A percentile compares a stretch with the other conserved stretches of the same genome.
Conservation (phyloP, 208 protist genomes). For the Trypanosoma avium region DNA sequence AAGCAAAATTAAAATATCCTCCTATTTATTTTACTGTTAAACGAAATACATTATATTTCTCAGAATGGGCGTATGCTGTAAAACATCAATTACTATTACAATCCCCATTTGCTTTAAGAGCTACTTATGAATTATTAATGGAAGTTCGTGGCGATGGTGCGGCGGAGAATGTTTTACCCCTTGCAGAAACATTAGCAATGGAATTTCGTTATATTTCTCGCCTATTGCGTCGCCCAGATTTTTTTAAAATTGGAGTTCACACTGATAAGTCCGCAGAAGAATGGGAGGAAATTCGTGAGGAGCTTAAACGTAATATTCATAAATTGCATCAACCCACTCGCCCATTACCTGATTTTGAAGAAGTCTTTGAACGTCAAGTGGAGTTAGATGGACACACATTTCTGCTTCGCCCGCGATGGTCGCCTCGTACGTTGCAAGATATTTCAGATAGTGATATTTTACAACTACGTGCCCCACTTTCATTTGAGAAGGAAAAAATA, state of each 20-base stretch:
- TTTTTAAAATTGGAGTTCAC: slow-evolving; percentile 79
- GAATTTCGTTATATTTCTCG: slow-evolving; percentile 79
- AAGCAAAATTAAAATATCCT: slow-evolving; percentile 59
- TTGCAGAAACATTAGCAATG: slow-evolving; percentile 66
- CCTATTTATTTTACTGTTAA: slow-evolving; percentile 90
- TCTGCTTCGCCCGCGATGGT: slow-evolving; percentile 79
- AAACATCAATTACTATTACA: slow-evolving; percentile 89
- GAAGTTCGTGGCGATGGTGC: slow-evolving; percentile 84
- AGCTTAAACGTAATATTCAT: slow-evolving; percentile 63
- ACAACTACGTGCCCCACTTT: slow-evolving; percentile 42
- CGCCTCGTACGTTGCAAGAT: slow-evolving; percentile 73
- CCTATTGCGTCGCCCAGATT: slow-evolving; percentile 73
- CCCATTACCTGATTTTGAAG: slow-evolving; percentile 74
- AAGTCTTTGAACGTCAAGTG: slow-evolving; percentile 85
- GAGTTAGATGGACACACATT: slow-evolving; percentile 80
- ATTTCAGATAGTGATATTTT: slow-evolving; percentile 46
- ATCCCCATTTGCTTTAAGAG: slow-evolving; percentile 84
- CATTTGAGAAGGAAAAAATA: slow-evolving; percentile 62
- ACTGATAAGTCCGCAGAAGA: slow-evolving; percentile 59
- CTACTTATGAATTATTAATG: slow-evolving; percentile 63
- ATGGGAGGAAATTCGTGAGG: slow-evolving; percentile 64
- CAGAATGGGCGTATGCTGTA: slow-evolving; percentile 90
- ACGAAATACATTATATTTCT: slow-evolving; percentile 73
- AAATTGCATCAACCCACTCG: slow-evolving; percentile 56
- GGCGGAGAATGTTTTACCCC: slow-evolving; percentile 50